Conservation (phyloP, 305 asterid genomes). For the Rubia peregrina region DNA sequence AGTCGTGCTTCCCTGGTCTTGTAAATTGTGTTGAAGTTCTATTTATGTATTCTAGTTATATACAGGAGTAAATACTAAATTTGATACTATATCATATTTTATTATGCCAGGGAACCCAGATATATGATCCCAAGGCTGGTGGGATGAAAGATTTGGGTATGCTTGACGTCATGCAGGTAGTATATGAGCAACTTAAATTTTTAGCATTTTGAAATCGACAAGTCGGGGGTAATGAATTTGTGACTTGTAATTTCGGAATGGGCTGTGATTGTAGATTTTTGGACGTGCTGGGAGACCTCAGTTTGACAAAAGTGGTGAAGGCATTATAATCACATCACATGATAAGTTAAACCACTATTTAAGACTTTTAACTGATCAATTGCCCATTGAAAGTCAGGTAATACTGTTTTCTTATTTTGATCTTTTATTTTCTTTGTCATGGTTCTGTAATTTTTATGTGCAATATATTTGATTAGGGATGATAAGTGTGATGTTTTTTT, state of each 20-base stretch:
- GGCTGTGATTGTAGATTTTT: slow-evolving; percentile 54
- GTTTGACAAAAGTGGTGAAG: slow-evolving; percentile 99
- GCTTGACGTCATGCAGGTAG: slow-evolving; percentile 99
- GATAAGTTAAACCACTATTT: slow-evolving; percentile 85
- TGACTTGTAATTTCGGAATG: slow-evolving; percentile 12
- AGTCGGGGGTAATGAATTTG: slow-evolving; percentile 8
- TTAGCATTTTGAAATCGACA: slow-evolving; percentile 10
- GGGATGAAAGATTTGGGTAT: slow-evolving; percentile 99
- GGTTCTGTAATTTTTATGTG: not conserved
- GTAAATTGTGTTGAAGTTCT: not conserved
- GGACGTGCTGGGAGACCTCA: slow-evolving; percentile 99
- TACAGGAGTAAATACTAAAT: not conserved
- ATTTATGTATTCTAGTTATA: not conserved
- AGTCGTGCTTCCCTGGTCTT: not conserved
- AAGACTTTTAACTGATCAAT: slow-evolving; percentile 90
- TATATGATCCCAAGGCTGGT: slow-evolving; percentile 98
- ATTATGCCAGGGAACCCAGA: slow-evolving; percentile 84
- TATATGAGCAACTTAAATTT: slow-evolving; percentile 20
- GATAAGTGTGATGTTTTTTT: not conserved
- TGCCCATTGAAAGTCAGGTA: slow-evolving; percentile 99
- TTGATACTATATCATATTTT: not conserved
- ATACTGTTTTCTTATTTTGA: not conserved
- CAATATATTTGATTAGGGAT: not conserved
- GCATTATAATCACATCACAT: slow-evolving; percentile 85
- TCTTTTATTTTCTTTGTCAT: not conserved